These are phyloP conservation scores for Kregervanrija delftensis DNA, from an alignment of 805 yeast genomes.

Conservation along the genomic window DNA sequence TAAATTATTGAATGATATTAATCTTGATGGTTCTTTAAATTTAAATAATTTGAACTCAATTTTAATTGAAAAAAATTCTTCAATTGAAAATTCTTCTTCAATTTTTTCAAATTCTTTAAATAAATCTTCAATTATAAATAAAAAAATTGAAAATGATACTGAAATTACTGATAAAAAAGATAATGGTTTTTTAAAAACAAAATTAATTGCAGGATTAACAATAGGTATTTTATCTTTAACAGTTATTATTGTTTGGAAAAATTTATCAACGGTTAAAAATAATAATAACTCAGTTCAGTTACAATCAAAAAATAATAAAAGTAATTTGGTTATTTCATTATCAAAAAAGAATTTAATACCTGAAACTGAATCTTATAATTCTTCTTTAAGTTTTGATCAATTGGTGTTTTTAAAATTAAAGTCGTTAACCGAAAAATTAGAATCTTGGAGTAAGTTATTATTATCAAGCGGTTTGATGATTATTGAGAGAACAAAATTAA, in stretches of 20 bases:
- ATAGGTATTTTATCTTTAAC: conserved; percentile 26
- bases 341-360: not conserved
- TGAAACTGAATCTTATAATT: conserved; percentile 1
- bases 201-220: conserved; percentile 20
- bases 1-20: conserved; percentile 7
- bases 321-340: not conserved
- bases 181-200: conserved; percentile 11
- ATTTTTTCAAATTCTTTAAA: not conserved
- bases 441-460: conserved; percentile 1
- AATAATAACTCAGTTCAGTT: not conserved
- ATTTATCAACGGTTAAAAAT: conserved; percentile 2
- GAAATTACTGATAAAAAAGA: conserved; percentile 1
- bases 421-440: conserved; percentile 3
- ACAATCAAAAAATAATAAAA: not conserved
- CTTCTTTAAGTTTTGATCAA: not conserved
- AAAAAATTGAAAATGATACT: not conserved
- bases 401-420: conserved; percentile 5
- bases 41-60: conserved; percentile 19
- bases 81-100: not conserved
- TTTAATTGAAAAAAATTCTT: conserved; percentile 12
- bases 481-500: conserved; percentile 10
- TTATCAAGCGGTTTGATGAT: conserved; percentile 3
- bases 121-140: not conserved
- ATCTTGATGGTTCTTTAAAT: conserved; percentile 3
- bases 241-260: conserved; percentile 21